These are phyloP conservation scores for Cymbopogon citratus DNA, from an alignment of 176 grass and related monocot genomes.

Conservation along the genomic window DNA sequence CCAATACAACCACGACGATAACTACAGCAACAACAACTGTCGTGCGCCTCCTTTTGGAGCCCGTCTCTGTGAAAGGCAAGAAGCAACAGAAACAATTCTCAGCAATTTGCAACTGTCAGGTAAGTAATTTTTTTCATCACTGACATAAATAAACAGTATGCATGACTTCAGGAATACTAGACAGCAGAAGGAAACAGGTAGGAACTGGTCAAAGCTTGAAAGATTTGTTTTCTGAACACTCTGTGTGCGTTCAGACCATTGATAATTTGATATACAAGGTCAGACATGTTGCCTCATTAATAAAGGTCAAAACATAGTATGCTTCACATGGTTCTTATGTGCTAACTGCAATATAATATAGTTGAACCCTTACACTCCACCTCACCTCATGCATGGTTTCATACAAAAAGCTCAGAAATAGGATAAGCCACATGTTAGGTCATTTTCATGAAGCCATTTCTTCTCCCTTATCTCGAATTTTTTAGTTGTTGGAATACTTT, in stretches of 20 bases:
- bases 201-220: background rate
- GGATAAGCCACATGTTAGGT: background rate
- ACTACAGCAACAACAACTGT: background rate
- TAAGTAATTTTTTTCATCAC: background rate
- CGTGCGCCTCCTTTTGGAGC: background rate
- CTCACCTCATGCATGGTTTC: slow-evolving; percentile 6
- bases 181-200: background rate
- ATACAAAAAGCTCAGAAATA: background rate
- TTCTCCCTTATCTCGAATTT: background rate
- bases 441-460: background rate
- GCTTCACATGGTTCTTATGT: slow-evolving; percentile 13
- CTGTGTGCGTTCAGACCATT: slow-evolving; percentile 17
- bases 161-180: background rate
- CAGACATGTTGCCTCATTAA: background rate
- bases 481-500: background rate
- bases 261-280: background rate
- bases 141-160: background rate
- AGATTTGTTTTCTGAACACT: background rate
- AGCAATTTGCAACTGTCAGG: background rate
- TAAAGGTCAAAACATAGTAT: background rate
- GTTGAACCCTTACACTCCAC: slow-evolving; percentile 5
- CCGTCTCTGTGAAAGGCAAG: background rate
- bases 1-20: slow-evolving; percentile 11
- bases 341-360: background rate
- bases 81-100: background rate